These are phyloP conservation scores for Cystofilobasidium bisporidii DNA, from an alignment of 768 basidiomycete genomes.

Conservation along the genomic window DNA sequence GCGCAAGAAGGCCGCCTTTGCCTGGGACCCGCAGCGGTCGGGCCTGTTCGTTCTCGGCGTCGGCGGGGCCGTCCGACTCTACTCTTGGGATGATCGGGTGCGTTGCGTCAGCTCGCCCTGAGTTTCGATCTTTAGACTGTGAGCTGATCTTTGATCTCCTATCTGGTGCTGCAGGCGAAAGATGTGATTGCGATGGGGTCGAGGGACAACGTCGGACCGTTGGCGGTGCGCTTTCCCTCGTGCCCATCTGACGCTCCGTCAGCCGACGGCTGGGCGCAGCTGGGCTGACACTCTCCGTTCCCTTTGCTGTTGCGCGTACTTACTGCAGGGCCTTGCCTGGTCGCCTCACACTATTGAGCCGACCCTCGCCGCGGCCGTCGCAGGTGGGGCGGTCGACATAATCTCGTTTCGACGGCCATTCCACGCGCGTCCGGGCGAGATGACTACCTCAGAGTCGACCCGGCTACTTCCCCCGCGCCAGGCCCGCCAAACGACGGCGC, in stretches of 20 bases:
- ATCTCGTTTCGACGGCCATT: slow-evolving; percentile 15
- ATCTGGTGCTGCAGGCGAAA: slow-evolving; percentile 1
- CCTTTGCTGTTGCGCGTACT: no score
- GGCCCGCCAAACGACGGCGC: slow-evolving; percentile 12
- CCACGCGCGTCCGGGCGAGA: not conserved
- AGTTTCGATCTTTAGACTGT: no score
- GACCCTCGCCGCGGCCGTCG: slow-evolving; percentile 10
- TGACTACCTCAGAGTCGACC: not conserved
- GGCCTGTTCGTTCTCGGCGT: slow-evolving; percentile 10
- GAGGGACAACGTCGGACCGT: slow-evolving; percentile 5
- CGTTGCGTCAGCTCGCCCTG: not conserved
- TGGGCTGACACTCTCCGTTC: no score
- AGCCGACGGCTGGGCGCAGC: no score
- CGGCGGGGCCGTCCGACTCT: slow-evolving; percentile 14
- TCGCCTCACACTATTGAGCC: slow-evolving; percentile 11
- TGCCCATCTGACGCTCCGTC: no score
- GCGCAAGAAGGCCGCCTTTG: slow-evolving; percentile 5
- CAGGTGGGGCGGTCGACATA: slow-evolving; percentile 4
- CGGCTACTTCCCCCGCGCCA: slow-evolving; percentile 8
- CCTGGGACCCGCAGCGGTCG: slow-evolving; percentile 23
- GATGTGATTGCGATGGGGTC: slow-evolving; percentile 9
- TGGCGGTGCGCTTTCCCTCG: not conserved
- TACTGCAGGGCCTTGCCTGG: slow-evolving; percentile 18
- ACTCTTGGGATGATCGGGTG: slow-evolving; percentile 19
- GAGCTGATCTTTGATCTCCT: no score